Percentiles rank a stretch among this genome's conserved stretches.
These are phyloP conservation scores for Dictyostelium purpureum DNA, from an alignment of 78 protist genomes.

Conservation along the genomic window DNA sequence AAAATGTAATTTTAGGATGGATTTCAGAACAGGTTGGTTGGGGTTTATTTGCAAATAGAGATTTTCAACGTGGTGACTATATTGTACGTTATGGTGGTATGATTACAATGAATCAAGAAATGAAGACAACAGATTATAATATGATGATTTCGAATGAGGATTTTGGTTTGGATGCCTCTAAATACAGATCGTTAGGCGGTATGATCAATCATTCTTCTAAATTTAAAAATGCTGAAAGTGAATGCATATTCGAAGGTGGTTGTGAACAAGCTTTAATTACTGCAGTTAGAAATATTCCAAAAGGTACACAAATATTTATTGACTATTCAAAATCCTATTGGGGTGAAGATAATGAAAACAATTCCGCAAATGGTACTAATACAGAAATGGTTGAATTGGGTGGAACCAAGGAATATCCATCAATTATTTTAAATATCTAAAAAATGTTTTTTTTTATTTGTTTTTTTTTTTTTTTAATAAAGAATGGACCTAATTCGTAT, in stretches of 20 bases:
- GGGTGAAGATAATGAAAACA: neutral
- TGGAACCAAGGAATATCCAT: constrained; percentile 41
- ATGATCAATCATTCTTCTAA: constrained; percentile 79
- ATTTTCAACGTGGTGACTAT: constrained; percentile 43
- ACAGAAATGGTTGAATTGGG: constrained; percentile 26
- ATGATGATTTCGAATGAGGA: constrained; percentile 78
- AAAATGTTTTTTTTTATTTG: too few species aligned
- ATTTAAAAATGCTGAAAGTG: constrained; percentile 45
- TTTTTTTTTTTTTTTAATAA: too few species aligned
- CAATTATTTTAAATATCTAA: neutral
- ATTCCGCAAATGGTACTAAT: neutral
- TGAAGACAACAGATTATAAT: constrained; percentile 48
- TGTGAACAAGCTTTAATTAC: constrained; percentile 82
- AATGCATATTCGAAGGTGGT: constrained; percentile 80
- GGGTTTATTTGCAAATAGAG: constrained; percentile 59
- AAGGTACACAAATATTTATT: constrained; percentile 68
- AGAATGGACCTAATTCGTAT: too few species aligned
- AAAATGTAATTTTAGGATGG: constrained; percentile 47
- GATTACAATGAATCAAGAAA: constrained; percentile 43
- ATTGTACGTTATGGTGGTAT: constrained; percentile 77
- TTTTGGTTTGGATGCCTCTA: constrained; percentile 63
- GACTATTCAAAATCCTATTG: constrained; percentile 73
- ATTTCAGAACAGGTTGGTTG: constrained; percentile 68
- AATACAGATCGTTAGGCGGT: constrained; percentile 74
- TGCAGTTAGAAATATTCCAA: constrained; percentile 49